These are phyloP conservation scores for Proliferodiscus dingleyae DNA, from an alignment of 2,329 filamentous ascomycete species.

Conservation along the genomic window DNA sequence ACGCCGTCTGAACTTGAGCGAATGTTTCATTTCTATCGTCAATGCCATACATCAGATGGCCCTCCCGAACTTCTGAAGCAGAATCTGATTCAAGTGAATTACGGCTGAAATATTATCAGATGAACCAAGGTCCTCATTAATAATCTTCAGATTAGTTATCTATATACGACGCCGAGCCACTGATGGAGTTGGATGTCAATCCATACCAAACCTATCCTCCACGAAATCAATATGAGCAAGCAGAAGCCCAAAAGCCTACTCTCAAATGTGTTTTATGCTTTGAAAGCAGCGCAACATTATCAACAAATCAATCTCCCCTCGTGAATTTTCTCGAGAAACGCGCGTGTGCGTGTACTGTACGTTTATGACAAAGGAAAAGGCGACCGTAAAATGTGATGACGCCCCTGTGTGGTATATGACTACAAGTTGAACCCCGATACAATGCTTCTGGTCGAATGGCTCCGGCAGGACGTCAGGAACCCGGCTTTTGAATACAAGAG, in stretches of 20 bases:
- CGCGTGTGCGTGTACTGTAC: constrained; percentile 6
- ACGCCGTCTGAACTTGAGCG: no score
- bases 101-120: no score
- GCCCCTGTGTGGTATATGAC: constrained; percentile 24
- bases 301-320: constrained; percentile 8
- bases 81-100: no score
- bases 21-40: no score
- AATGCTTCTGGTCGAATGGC: constrained; percentile 5
- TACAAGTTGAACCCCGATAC: constrained; percentile 17
- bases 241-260: constrained; percentile 5
- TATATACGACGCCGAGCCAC: constrained; percentile 4
- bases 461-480: constrained; percentile 5
- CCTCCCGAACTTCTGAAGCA: no score
- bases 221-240: constrained; percentile 4
- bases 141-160: constrained; percentile 2
- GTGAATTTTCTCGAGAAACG: not conserved
- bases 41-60: no score
- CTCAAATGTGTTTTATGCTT: constrained; percentile 13
- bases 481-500: constrained; percentile 14
- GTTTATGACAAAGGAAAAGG: constrained; percentile 18
- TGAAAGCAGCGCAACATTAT: constrained; percentile 3
- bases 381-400: constrained; percentile 16
- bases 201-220: constrained; percentile 6
- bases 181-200: not conserved
- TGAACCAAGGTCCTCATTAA: not conserved